Percentiles rank a stretch among this genome's conserved stretches.
phyloP scores from a whole-genome alignment of 331 rosid genomes.

The Telfairia occidentalis region DNA sequence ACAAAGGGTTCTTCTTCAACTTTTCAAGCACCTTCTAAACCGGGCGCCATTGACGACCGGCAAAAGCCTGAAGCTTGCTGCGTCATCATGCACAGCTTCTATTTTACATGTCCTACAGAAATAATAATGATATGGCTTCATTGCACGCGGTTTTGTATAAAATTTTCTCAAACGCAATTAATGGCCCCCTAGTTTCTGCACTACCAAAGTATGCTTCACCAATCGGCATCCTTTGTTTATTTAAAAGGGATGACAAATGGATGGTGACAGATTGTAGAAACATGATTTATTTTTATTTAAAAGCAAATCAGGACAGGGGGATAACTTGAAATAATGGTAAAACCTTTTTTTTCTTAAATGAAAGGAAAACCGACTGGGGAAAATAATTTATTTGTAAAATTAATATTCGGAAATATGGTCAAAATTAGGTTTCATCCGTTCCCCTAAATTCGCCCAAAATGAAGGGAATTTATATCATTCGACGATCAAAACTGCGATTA shows the following conservation, averaged over 20 bases:
- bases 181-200: background rate
- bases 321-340: background rate
- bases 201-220: background rate
- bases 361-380: background rate
- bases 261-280: background rate
- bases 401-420: background rate
- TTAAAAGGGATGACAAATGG: background rate
- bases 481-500: background rate
- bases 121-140: background rate
- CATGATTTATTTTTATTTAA: background rate
- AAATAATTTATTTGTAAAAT: background rate
- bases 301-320: background rate
- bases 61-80: background rate
- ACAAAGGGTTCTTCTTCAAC: background rate
- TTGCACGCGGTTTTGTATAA: slow-evolving; percentile 5
- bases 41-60: background rate
- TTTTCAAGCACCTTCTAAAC: background rate
- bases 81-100: background rate
- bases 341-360: background rate
- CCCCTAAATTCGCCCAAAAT: background rate
- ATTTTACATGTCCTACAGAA: background rate
- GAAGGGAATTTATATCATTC: background rate
- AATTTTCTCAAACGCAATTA: background rate
- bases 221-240: background rate
- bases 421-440: background rate